A percentile compares a stretch with the other conserved stretches of the same genome.
Conservation (phyloP, 805 yeast genomes). For the Yamadazyma kitorensis region DNA sequence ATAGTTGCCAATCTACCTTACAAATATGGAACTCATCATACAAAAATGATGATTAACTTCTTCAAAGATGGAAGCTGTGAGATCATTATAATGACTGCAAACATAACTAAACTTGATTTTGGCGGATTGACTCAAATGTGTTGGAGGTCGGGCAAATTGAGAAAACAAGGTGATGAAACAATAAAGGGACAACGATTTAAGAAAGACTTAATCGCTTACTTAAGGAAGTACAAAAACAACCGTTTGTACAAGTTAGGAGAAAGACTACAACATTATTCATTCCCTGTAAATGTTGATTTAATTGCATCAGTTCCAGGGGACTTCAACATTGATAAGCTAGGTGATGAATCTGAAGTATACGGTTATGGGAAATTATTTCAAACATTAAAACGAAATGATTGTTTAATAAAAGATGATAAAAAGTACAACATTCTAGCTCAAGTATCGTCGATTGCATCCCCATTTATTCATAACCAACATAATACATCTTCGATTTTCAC, state of each 20-base stretch:
- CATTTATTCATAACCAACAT: constrained; percentile 23
- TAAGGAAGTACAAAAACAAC: constrained; percentile 38
- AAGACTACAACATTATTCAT: constrained; percentile 37
- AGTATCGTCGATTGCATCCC: constrained; percentile 49
- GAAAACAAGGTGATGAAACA: constrained; percentile 10
- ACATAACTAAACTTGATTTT: constrained; percentile 54
- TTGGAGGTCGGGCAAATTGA: constrained; percentile 56
- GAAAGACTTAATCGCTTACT: constrained; percentile 41
- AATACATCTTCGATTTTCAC: constrained; percentile 41
- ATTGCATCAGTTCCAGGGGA: constrained; percentile 55
- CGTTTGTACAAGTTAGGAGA: constrained; percentile 25
- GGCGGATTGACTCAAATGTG: constrained; percentile 60
- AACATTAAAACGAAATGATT: constrained; percentile 30
- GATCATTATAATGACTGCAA: constrained; percentile 58
- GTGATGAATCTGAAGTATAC: constrained; percentile 26
- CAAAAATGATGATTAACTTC: constrained; percentile 63
- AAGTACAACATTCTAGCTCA: constrained; percentile 40
- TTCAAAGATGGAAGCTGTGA: constrained; percentile 45
- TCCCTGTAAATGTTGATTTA: constrained; percentile 50
- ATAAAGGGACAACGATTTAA: constrained; percentile 35
- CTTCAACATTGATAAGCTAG: constrained; percentile 15
- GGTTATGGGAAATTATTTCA: constrained; percentile 51
- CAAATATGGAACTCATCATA: constrained; percentile 53
- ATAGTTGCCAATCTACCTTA: constrained; percentile 32
- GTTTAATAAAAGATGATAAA: constrained; percentile 20